Percentiles rank a stretch among this genome's conserved stretches.
phyloP scores from a whole-genome alignment of 176 grass and related monocot genomes.

The Metroxylon sagu region DNA sequence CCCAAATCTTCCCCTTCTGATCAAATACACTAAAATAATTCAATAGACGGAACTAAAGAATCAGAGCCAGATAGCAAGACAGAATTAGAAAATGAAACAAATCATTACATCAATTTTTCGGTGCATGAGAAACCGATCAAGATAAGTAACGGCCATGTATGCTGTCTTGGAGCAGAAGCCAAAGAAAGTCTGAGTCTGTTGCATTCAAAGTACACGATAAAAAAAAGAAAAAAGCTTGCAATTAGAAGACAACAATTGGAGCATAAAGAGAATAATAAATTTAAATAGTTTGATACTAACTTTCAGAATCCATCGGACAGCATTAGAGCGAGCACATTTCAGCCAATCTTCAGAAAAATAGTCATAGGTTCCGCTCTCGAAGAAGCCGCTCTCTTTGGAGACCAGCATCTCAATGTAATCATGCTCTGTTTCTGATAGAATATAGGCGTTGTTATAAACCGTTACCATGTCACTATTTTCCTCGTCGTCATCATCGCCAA shows the following conservation, averaged over 20 bases:
- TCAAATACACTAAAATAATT: not conserved
- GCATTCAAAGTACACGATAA: not conserved
- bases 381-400: conserved; percentile 61
- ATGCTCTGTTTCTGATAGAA: conserved; percentile 32
- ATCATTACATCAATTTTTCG: conserved; percentile 63
- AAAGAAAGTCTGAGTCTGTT: conserved; percentile 48
- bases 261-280: not conserved
- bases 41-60: no score
- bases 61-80: no score
- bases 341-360: conserved; percentile 36
- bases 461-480: not conserved
- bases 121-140: conserved; percentile 71
- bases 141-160: conserved; percentile 58
- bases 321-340: conserved; percentile 25
- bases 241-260: not conserved
- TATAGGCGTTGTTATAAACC: not conserved
- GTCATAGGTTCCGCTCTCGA: conserved; percentile 8
- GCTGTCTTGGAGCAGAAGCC: conserved; percentile 63
- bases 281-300: conserved; percentile 21
- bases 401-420: conserved; percentile 60
- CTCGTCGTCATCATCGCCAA: conserved; percentile 5
- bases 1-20: conserved; percentile 8
- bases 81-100: not conserved
- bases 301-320: conserved; percentile 63
- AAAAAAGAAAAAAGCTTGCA: conserved; percentile 16